phyloP scores from a whole-genome alignment of 495 filamentous ascomycete genomes.

The Neurospora sp. region DNA sequence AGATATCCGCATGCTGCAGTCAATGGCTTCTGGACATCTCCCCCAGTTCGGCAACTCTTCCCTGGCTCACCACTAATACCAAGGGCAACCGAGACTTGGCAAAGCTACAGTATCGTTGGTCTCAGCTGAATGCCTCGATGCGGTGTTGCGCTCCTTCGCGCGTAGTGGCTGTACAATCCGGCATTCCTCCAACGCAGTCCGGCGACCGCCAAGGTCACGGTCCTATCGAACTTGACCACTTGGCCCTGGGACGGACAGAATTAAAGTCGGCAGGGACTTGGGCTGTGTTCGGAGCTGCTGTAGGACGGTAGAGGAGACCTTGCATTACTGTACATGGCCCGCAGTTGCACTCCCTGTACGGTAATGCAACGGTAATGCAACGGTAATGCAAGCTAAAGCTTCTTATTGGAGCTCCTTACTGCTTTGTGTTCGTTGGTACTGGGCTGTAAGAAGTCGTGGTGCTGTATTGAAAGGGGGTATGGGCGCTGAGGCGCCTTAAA shows the following conservation, averaged over 20 bases:
- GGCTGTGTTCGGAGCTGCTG: not conserved
- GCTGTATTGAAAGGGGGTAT: too few relatives aligned
- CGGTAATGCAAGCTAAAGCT: too few relatives aligned
- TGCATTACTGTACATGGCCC: constrained; percentile 4
- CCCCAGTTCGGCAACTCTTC: not conserved
- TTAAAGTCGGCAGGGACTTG: not conserved
- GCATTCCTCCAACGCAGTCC: constrained; percentile 41
- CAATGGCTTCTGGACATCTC: not conserved
- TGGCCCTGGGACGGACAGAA: not conserved
- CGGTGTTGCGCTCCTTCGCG: not conserved
- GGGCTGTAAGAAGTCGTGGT: too few relatives aligned
- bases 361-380: too few relatives aligned
- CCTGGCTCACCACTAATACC: not conserved
- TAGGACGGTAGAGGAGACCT: not conserved
- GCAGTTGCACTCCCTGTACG: not conserved
- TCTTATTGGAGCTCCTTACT: too few relatives aligned
- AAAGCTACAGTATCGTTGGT: not conserved
- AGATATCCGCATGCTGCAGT: not conserved
- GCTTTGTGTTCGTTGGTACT: too few relatives aligned
- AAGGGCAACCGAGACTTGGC: not conserved
- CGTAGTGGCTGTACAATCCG: constrained; percentile 15
- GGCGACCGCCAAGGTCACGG: constrained; percentile 13
- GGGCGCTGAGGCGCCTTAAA: too few relatives aligned
- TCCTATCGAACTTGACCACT: constrained; percentile 1
- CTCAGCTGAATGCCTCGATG: not conserved